Percentiles rank a stretch among this genome's conserved stretches.
phyloP scores from a whole-genome alignment of 768 basidiomycete species.

The Boletus vermiculosoides region DNA sequence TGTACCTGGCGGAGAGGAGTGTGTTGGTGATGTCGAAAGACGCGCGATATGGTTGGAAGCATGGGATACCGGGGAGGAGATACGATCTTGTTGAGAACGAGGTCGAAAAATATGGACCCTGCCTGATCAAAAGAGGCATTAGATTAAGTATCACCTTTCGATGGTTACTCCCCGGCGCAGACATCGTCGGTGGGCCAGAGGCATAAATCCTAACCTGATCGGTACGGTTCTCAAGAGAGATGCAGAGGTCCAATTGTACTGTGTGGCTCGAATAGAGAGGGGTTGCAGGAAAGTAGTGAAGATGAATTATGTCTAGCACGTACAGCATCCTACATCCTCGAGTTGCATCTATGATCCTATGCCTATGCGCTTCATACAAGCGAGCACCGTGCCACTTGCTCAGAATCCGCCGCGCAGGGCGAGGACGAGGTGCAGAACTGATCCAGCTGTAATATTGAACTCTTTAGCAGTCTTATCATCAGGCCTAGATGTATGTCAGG shows the following conservation, averaged over 20 bases:
- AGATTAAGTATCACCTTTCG: slow-evolving; percentile 84
- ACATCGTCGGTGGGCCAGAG: slow-evolving; percentile 63
- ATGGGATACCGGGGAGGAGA: slow-evolving; percentile 71
- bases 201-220: slow-evolving; percentile 12
- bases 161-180: slow-evolving; percentile 83
- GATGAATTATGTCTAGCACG: slow-evolving; percentile 23
- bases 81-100: slow-evolving; percentile 56
- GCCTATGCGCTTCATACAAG: slow-evolving; percentile 21
- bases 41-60: slow-evolving; percentile 84
- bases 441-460: slow-evolving; percentile 79
- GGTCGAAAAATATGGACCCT: slow-evolving; percentile 18
- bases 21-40: slow-evolving; percentile 76
- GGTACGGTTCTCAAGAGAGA: background rate
- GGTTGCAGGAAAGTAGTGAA: slow-evolving; percentile 14
- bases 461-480: slow-evolving; percentile 91
- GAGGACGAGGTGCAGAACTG: slow-evolving; percentile 91
- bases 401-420: slow-evolving; percentile 88
- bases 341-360: slow-evolving; percentile 24
- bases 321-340: background rate
- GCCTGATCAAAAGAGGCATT: slow-evolving; percentile 50
- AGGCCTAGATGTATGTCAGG: slow-evolving; percentile 47
- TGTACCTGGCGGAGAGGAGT: slow-evolving; percentile 76
- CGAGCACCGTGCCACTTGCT: slow-evolving; percentile 6
- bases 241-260: slow-evolving; percentile 1
- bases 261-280: background rate